Percentiles rank a stretch among this genome's conserved stretches.
These are phyloP conservation scores for Hordeum pubiflorum DNA, from an alignment of 202 grass and related monocot species.

Conservation along the genomic window DNA sequence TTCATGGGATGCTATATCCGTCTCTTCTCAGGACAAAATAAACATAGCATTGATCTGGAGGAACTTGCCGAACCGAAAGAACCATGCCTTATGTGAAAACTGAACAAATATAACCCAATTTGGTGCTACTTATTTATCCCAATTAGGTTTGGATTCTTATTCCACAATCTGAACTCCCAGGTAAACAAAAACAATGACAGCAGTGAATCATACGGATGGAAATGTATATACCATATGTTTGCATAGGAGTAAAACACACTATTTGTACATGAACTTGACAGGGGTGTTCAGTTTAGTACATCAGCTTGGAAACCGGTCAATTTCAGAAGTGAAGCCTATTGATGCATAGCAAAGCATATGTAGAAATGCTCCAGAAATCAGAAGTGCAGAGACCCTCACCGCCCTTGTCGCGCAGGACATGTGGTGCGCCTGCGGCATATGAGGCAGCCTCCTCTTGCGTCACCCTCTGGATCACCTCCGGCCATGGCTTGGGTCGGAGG, in stretches of 20 bases:
- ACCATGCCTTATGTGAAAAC: background rate
- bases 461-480: background rate
- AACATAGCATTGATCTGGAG: too few relatives aligned
- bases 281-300: background rate
- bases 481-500: background rate
- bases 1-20: background rate
- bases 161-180: background rate
- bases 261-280: background rate
- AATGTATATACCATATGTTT: background rate
- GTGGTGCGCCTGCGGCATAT: too few relatives aligned
- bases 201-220: background rate
- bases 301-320: background rate
- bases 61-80: background rate
- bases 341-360: too few relatives aligned
- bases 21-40: background rate
- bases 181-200: background rate
- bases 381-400: background rate
- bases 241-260: background rate
- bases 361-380: background rate
- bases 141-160: background rate
- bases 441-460: background rate
- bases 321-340: background rate
- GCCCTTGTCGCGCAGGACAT: background rate
- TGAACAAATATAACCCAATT: background rate
- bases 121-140: background rate